Evolutionary conservation across 148 eudicot genomes (phyloP).

Genomic region (Amaranthus hypochondriacus): DNA sequence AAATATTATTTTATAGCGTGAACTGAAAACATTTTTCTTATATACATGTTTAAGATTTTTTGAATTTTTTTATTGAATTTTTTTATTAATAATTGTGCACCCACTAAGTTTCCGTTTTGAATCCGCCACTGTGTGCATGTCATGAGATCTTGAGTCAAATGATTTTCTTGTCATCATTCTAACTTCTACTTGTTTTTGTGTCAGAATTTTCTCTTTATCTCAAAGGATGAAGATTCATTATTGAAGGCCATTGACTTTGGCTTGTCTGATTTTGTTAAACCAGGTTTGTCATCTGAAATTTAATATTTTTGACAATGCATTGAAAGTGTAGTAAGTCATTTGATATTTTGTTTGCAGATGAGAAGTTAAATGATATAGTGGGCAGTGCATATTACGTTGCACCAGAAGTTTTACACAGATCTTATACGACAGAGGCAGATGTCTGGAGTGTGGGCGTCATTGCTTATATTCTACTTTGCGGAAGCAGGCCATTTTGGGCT

Average conservation of each 20-base stretch:
- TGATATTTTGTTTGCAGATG: slow-evolving; percentile 44
- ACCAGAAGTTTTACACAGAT: slow-evolving; percentile 94
- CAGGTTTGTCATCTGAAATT: slow-evolving; percentile 53
- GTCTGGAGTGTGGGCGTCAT: slow-evolving; percentile 98
- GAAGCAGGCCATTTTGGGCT: slow-evolving; percentile 99
- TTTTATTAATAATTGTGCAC: too few relatives aligned
- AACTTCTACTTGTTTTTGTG: slow-evolving; percentile 25
- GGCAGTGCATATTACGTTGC: slow-evolving; percentile 99
- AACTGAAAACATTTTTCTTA: neutral
- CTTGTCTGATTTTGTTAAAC: slow-evolving; percentile 93
- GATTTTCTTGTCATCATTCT: neutral
- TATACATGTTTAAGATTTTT: neutral
- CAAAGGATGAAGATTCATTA: slow-evolving; percentile 73
- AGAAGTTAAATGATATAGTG: slow-evolving; percentile 90
- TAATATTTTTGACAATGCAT: neutral
- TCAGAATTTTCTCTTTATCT: slow-evolving; percentile 84
- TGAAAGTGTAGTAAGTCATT: neutral
- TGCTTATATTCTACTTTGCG: slow-evolving; percentile 84
- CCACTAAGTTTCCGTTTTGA: too few relatives aligned
- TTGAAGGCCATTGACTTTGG: slow-evolving; percentile 98
- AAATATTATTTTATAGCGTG: too few relatives aligned
- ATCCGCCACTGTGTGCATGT: neutral
- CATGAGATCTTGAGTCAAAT: neutral
- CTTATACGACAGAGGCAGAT: slow-evolving; percentile 90
- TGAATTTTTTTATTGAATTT: too few relatives aligned